These are phyloP conservation scores for Ceraceosorus bombacis DNA, from an alignment of 1,284 basidiomycete species.

Conservation along the genomic window DNA sequence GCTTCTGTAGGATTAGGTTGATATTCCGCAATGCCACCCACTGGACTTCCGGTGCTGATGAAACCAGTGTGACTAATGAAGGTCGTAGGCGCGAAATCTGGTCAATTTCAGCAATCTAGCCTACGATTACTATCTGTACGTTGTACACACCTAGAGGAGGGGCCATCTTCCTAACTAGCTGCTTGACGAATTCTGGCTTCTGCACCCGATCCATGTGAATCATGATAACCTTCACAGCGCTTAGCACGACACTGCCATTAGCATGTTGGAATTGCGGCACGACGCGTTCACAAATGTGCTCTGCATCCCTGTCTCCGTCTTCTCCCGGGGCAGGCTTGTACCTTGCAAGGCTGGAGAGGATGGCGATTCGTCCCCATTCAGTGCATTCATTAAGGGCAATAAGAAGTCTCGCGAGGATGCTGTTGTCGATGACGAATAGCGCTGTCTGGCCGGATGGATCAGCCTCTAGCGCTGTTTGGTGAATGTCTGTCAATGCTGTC, in stretches of 20 bases:
- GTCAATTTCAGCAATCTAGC: too few relatives aligned
- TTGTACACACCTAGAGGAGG: slow-evolving; percentile 70
- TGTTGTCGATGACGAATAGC: slow-evolving; percentile 71
- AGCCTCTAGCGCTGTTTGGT: slow-evolving; percentile 52
- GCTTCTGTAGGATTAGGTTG: slow-evolving; percentile 88
- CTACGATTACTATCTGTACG: too few relatives aligned
- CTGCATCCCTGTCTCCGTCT: slow-evolving; percentile 65
- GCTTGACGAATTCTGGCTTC: slow-evolving; percentile 77
- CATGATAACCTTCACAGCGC: slow-evolving; percentile 95
- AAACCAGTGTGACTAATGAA: slow-evolving; percentile 55
- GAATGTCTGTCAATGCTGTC: slow-evolving; percentile 87
- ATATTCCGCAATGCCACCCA: slow-evolving; percentile 96
- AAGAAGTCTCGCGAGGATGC: slow-evolving; percentile 78
- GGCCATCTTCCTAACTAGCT: slow-evolving; percentile 91
- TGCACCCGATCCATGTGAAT: slow-evolving; percentile 52
- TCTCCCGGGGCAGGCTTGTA: slow-evolving; percentile 70
- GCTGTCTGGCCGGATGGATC: slow-evolving; percentile 49
- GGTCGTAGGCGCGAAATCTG: background rate
- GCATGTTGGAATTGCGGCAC: slow-evolving; percentile 97
- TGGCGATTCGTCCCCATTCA: slow-evolving; percentile 93
- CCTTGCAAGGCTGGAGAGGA: slow-evolving; percentile 75
- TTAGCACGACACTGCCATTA: slow-evolving; percentile 87
- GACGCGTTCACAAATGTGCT: slow-evolving; percentile 96
- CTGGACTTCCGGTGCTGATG: slow-evolving; percentile 65
- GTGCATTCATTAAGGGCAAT: slow-evolving; percentile 96